Evolutionary conservation across 202 grass and related monocot genomes (phyloP).

Genomic region (Musa balbisiana): DNA sequence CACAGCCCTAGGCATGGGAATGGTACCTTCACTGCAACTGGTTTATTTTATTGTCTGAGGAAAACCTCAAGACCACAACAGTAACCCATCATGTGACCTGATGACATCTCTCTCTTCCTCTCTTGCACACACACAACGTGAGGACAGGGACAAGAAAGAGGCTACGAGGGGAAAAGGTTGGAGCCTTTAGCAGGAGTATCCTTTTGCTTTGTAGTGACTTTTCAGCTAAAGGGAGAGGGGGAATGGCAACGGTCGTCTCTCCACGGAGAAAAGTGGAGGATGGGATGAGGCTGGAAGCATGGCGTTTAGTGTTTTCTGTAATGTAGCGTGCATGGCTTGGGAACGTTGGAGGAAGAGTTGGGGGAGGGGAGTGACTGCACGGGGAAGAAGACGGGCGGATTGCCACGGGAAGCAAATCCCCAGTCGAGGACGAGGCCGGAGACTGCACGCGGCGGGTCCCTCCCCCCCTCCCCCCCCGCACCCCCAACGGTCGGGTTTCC

Average conservation of each 20-base stretch:
- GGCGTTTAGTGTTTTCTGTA: not conserved
- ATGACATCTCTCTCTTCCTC: not conserved
- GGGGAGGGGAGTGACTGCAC: not conserved
- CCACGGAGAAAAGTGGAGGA: not conserved
- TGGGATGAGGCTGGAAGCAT: not conserved
- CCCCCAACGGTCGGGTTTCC: slow-evolving; percentile 3
- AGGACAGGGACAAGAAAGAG: not conserved
- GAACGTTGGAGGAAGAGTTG: slow-evolving; percentile 9
- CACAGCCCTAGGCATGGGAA: not conserved
- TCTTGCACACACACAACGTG: too few relatives aligned
- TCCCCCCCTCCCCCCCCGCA: too few relatives aligned
- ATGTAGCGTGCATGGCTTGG: not conserved
- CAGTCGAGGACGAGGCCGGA: not conserved
- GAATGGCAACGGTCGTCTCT: not conserved
- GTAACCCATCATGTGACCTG: not conserved
- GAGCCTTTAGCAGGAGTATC: not conserved
- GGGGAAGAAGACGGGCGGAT: not conserved
- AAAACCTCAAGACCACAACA: not conserved
- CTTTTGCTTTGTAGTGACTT: not conserved
- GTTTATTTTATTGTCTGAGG: not conserved
- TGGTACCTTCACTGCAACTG: not conserved
- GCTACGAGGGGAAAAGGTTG: not conserved
- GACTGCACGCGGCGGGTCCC: not conserved
- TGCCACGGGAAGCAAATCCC: not conserved
- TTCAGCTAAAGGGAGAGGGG: not conserved